Evolutionary conservation across 192 early-diverging fungal species (phyloP).

Genomic region (Gaertneriomyces semiglobifer): DNA sequence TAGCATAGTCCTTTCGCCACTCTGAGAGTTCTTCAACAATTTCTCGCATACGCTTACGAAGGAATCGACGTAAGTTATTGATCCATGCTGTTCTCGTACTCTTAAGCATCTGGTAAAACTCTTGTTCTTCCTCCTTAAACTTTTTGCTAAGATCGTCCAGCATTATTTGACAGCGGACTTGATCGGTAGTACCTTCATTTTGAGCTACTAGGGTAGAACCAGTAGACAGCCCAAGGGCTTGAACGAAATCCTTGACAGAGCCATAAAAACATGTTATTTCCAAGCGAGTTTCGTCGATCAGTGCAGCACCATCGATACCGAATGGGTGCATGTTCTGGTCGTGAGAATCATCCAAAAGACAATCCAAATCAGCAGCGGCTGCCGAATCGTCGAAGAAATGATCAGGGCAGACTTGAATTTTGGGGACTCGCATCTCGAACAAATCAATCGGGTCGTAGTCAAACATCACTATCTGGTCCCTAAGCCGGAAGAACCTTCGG

Average conservation of each 20-base stretch:
- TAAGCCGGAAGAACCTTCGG: conserved; percentile 28
- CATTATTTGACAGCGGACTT: conserved; percentile 21
- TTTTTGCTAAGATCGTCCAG: conserved; percentile 21
- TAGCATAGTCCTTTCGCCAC: conserved; percentile 50
- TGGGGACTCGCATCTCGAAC: conserved; percentile 41
- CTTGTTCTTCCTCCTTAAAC: conserved; percentile 48
- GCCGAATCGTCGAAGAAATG: conserved; percentile 3
- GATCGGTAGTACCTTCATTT: conserved; percentile 7
- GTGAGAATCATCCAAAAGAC: conserved; percentile 4
- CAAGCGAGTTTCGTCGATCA: conserved; percentile 13
- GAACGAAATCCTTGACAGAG: conserved; percentile 43
- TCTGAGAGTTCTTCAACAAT: conserved; percentile 37
- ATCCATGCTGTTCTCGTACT: conserved; percentile 32
- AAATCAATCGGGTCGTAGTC: conserved; percentile 33
- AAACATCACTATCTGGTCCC: conserved; percentile 16
- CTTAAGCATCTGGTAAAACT: conserved; percentile 40
- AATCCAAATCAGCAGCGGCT: conserved; percentile 10
- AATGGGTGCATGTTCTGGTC: conserved; percentile 23
- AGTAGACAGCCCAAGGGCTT: conserved; percentile 22
- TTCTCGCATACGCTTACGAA: conserved; percentile 27
- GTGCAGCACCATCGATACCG: conserved; percentile 13
- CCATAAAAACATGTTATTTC: conserved; percentile 52
- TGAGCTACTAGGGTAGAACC: conserved; percentile 3
- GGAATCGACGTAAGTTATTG: conserved; percentile 46
- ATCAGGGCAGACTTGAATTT: conserved; percentile 33